Conservation (phyloP, 495 filamentous ascomycete genomes). For the Talaromyces liani region DNA sequence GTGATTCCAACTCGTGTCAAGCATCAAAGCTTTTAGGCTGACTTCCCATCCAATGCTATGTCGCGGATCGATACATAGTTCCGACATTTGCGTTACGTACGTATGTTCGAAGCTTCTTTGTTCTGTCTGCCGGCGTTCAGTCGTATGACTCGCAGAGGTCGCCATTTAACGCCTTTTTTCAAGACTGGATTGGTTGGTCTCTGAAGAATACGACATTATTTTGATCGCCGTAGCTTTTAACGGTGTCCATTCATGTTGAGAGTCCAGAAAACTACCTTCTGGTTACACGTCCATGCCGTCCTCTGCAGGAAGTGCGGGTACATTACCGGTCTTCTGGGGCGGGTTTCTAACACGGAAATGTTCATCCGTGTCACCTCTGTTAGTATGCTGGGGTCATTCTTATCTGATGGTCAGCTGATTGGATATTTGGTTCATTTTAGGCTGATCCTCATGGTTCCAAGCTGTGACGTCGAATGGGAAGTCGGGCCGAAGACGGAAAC, state of each 20-base stretch:
- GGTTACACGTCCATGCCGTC: background rate
- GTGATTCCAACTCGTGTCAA: background rate
- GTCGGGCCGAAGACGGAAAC: background rate
- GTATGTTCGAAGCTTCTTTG: background rate
- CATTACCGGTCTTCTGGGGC: background rate
- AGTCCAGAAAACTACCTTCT: background rate
- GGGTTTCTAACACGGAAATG: background rate
- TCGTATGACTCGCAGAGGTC: slow-evolving; percentile 1
- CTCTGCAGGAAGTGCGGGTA: background rate
- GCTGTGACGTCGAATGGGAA: background rate
- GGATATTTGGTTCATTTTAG: background rate
- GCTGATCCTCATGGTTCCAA: background rate
- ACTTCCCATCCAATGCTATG: background rate
- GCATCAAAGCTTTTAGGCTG: background rate
- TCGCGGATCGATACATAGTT: background rate
- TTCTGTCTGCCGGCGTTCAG: background rate
- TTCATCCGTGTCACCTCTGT: background rate
- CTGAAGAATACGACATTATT: background rate
- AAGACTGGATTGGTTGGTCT: background rate
- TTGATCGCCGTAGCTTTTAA: background rate
- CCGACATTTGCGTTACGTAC: background rate
- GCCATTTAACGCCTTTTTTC: background rate
- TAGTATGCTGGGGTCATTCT: background rate
- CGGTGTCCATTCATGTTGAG: background rate
- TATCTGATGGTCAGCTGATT: background rate